Evolutionary conservation across 1,139 yeast genomes (phyloP).

Genomic region (Pichia sp.): DNA sequence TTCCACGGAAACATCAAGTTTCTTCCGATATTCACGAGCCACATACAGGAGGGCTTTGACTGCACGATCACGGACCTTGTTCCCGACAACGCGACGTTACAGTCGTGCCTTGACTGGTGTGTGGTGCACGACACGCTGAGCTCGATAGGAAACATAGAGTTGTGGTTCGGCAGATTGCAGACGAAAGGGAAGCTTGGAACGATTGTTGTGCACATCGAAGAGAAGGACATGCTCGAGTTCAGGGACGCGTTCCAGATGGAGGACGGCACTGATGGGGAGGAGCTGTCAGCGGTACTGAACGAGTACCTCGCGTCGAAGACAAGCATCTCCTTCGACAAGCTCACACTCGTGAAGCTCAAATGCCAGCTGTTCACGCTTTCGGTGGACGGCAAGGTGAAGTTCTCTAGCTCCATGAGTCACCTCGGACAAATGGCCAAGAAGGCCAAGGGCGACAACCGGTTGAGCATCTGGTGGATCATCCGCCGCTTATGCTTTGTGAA

Average conservation of each 20-base stretch:
- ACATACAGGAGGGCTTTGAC: constrained; percentile 25
- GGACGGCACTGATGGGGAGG: not conserved
- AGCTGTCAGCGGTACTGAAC: constrained; percentile 21
- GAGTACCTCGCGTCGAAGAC: constrained; percentile 23
- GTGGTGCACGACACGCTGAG: constrained; percentile 8
- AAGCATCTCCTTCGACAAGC: constrained; percentile 26
- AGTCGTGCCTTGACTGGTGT: constrained; percentile 15
- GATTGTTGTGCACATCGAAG: constrained; percentile 24
- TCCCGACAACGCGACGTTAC: constrained; percentile 20
- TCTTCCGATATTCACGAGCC: constrained; percentile 20
- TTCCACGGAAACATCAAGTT: constrained; percentile 25
- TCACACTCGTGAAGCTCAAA: constrained; percentile 26
- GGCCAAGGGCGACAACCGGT: constrained; percentile 20
- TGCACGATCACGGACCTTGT: constrained; percentile 23
- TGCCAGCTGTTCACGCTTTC: constrained; percentile 26
- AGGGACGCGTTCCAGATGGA: not conserved
- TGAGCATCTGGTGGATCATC: constrained; percentile 28
- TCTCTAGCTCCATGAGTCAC: constrained; percentile 24
- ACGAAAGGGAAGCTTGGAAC: constrained; percentile 22
- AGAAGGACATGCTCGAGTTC: constrained; percentile 22
- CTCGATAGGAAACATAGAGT: constrained; percentile 12
- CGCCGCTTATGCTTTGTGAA: constrained; percentile 4
- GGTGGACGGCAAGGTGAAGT: constrained; percentile 29
- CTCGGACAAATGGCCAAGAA: constrained; percentile 18
- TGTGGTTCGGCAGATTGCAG: constrained; percentile 24